phyloP scores from a whole-genome alignment of 345 rosid genomes.

The Hypericum androsaemum region DNA sequence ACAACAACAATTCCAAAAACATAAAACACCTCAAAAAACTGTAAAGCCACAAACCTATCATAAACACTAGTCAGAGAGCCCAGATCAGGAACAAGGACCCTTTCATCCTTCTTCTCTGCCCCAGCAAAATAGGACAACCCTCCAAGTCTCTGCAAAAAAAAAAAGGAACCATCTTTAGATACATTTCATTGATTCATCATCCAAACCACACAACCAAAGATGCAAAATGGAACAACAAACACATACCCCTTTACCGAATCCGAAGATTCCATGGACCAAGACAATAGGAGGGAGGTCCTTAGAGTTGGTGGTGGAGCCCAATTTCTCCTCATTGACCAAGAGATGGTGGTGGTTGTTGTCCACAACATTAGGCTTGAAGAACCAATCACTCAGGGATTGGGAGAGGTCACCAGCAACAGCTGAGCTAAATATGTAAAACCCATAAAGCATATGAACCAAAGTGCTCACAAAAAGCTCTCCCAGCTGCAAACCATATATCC shows the following conservation, averaged over 20 bases:
- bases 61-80: conserved; percentile 88
- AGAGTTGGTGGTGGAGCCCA: conserved; percentile 15
- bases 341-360: conserved; percentile 1
- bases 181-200: not conserved
- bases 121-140: conserved; percentile 95
- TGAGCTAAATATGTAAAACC: conserved; percentile 71
- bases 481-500: conserved; percentile 54
- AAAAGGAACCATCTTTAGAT: not conserved
- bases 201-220: not conserved
- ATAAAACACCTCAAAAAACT: not conserved
- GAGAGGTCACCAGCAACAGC: conserved; percentile 89
- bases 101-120: conserved; percentile 94
- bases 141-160: conserved; percentile 50
- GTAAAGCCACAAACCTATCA: conserved; percentile 46
- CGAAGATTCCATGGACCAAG: conserved; percentile 92
- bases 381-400: conserved; percentile 36
- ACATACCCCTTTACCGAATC: conserved; percentile 94
- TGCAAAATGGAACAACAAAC: not conserved
- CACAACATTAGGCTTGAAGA: conserved; percentile 39
- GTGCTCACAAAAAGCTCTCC: conserved; percentile 74
- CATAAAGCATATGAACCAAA: conserved; percentile 63
- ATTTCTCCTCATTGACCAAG: conserved; percentile 30
- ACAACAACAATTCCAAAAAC: conserved; percentile 2
- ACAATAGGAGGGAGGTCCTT: conserved; percentile 75
- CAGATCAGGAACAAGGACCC: conserved; percentile 94